A percentile compares a stretch with the other conserved stretches of the same genome.
These are phyloP conservation scores for Wickerhamiella cacticola DNA, from an alignment of 805 yeast genomes.

Conservation along the genomic window DNA sequence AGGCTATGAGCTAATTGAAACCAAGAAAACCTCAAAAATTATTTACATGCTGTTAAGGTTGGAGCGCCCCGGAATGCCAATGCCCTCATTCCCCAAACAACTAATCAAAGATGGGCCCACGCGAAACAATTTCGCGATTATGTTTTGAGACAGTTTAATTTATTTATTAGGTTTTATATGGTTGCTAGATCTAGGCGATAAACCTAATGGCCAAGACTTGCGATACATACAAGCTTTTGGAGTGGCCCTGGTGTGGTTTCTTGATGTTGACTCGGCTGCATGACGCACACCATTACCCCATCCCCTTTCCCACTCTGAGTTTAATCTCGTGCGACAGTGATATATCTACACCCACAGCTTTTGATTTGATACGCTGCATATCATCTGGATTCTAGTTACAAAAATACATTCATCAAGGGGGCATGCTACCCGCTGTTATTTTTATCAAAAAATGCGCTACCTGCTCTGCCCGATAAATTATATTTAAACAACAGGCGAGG, in stretches of 20 bases:
- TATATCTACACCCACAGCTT: neutral
- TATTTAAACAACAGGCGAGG: neutral
- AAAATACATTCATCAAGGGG: too few species aligned
- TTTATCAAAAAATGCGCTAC: neutral
- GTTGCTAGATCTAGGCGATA: neutral
- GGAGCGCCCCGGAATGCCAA: slow-evolving; percentile 19
- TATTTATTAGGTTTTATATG: neutral
- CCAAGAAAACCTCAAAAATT: slow-evolving; percentile 55
- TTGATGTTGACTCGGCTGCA: neutral
- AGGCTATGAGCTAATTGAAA: slow-evolving; percentile 43
- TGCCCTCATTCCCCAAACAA: slow-evolving; percentile 15
- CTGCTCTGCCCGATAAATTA: neutral
- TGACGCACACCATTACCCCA: neutral
- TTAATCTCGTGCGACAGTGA: neutral
- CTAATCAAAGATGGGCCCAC: slow-evolving; percentile 45
- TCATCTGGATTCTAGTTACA: too few species aligned
- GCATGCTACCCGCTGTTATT: too few species aligned
- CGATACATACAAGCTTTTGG: neutral
- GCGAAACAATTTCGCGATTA: slow-evolving; percentile 61
- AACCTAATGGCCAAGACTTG: too few species aligned
- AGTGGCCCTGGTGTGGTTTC: too few species aligned
- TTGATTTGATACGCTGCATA: too few species aligned
- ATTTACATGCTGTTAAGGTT: slow-evolving; percentile 51
- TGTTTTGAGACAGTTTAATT: slow-evolving; percentile 22
- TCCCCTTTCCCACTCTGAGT: too few species aligned